Conservation (phyloP, 2,329 filamentous ascomycete genomes). For the Hymenoscyphus scutula region DNA sequence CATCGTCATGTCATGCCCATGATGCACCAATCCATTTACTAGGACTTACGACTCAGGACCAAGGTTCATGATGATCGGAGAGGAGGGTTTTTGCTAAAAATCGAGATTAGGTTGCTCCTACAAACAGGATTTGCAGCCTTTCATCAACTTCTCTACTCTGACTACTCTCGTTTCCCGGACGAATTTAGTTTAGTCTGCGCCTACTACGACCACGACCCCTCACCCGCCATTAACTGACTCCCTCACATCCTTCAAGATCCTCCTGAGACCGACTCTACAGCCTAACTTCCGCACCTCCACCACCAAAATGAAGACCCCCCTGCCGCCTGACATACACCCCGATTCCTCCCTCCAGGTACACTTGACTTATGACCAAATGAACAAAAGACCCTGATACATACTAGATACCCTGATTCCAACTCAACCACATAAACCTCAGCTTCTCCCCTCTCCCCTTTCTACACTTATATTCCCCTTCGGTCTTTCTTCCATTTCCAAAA, state of each 20-base stretch:
- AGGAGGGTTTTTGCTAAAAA: too few relatives aligned
- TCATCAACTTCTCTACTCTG: too few relatives aligned
- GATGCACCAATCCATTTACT: too few relatives aligned
- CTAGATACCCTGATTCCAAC: not conserved
- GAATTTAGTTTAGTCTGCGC: not conserved
- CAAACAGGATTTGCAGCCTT: too few relatives aligned
- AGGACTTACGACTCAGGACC: too few relatives aligned
- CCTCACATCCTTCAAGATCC: constrained; percentile 4
- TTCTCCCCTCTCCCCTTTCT: not conserved
- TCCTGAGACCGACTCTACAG: not conserved
- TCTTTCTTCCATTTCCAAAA: not conserved
- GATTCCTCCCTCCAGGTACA: constrained; percentile 3
- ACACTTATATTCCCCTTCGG: not conserved
- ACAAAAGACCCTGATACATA: too few relatives aligned
- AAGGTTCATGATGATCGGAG: too few relatives aligned
- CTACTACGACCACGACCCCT: not conserved
- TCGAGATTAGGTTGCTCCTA: too few relatives aligned
- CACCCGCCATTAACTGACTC: not conserved
- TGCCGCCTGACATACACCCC: not conserved
- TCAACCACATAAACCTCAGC: not conserved
- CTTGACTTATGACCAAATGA: not conserved
- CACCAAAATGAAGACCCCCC: too few relatives aligned
- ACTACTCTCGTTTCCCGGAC: too few relatives aligned
- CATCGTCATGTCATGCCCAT: too few relatives aligned
- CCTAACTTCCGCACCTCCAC: not conserved